Evolutionary conservation across 164 flowering plant species (phyloP), one percentile per base, ranked within the genome.

Genomic region (Berberis vulgaris): DNA sequence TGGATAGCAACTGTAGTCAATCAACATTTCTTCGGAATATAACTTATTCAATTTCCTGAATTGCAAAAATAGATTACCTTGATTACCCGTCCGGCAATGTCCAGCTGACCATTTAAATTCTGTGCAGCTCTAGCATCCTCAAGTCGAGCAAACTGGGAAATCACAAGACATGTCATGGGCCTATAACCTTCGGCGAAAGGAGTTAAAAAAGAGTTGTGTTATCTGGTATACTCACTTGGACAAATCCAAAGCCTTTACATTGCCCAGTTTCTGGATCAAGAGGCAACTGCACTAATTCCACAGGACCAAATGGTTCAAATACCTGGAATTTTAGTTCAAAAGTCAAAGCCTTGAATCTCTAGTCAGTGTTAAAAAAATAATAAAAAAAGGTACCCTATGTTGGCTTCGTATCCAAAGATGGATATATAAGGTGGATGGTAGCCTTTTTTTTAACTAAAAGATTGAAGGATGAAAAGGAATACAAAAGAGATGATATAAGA

Each of bases 101-200:
- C 96, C 63, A 93, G 65, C 62, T 89, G 90, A 55, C 94, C 94
- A 81, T 93, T 82, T 72, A 93, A 74, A 75, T 75, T 86, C 72
- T 84, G 83, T 42, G 98, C 94, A 69, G 87, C 85, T 73, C 83
- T 87, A 49, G 98, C 96, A 87, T 93, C 96, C 75, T 93, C 98
- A 70, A 90, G 87, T 41, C 89, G 89, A 42, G 89, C 81, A 88
- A 88, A 93, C 98, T 93, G 77, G 71, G 72, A 54, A 2, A 73
- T 49, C 2, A 66, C n/a, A 40, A 49, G 38, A 64, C 13, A 67
- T 46, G 2, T 41, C 43, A 72, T 71, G 13, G 71, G 57, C 45
- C 62, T 3, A 61, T n/a, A 50, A 57, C 1, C 4, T 42, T 57
- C 45, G 41, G 7, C 56, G 42, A 57, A 41, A 26, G 26, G 26